Percentiles rank a stretch among this genome's conserved stretches.
These are phyloP conservation scores for Cladosporium sp. DNA, from an alignment of 2,329 filamentous ascomycete genomes.

Conservation along the genomic window DNA sequence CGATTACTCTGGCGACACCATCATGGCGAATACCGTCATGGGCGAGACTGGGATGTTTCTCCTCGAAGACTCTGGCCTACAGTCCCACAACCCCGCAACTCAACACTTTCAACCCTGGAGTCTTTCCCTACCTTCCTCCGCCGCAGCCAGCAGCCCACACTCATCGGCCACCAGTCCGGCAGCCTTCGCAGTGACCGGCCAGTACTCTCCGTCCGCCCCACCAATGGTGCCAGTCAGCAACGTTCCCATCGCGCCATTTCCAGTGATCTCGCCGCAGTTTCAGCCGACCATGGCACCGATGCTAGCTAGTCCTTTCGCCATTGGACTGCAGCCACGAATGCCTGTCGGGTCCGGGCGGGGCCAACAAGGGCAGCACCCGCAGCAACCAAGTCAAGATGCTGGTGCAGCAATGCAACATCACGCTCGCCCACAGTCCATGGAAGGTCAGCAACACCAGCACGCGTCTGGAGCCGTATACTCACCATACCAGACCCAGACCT, in stretches of 20 bases:
- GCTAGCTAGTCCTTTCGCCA: slow-evolving; percentile 25
- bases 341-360: not conserved
- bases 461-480: slow-evolving; percentile 11
- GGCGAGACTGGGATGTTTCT: slow-evolving; percentile 50
- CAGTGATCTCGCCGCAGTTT: slow-evolving; percentile 31
- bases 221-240: slow-evolving; percentile 31
- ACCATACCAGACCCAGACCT: slow-evolving; percentile 10
- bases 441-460: slow-evolving; percentile 23
- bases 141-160: slow-evolving; percentile 18
- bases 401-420: slow-evolving; percentile 18
- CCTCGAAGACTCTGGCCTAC: slow-evolving; percentile 48
- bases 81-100: slow-evolving; percentile 29
- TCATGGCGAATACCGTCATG: slow-evolving; percentile 52
- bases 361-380: not conserved
- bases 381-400: slow-evolving; percentile 10
- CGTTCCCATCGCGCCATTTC: slow-evolving; percentile 35
- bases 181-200: slow-evolving; percentile 19
- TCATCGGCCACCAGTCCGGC: slow-evolving; percentile 24
- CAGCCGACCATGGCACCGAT: slow-evolving; percentile 17
- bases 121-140: slow-evolving; percentile 9
- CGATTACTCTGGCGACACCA: slow-evolving; percentile 37
- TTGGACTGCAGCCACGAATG: slow-evolving; percentile 32
- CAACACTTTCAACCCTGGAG: slow-evolving; percentile 14
- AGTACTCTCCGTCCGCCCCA: not conserved
- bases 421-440: slow-evolving; percentile 15